Percentiles rank a stretch among this genome's conserved stretches.
Conservation (phyloP, 768 basidiomycete species). For the Brasilioporus rufonigricans region DNA sequence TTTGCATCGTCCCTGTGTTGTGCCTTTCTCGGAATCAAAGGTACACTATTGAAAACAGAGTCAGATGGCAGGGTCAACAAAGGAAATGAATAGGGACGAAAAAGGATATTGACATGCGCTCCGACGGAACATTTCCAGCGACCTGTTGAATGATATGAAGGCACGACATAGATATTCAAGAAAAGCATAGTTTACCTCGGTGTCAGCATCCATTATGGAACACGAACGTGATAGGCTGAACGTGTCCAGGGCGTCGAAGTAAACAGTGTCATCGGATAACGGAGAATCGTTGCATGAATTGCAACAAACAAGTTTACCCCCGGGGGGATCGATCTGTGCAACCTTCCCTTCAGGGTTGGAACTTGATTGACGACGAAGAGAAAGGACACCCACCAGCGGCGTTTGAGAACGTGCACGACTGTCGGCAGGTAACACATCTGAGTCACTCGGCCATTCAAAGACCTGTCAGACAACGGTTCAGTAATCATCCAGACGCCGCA, state of each 20-base stretch:
- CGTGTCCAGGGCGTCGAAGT: conserved; percentile 25
- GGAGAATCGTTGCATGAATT: conserved; percentile 1
- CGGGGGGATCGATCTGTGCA: conserved; percentile 6
- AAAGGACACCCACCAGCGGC: conserved; percentile 1
- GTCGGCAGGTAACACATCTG: neutral
- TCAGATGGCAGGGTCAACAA: conserved; percentile 12
- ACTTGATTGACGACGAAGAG: neutral
- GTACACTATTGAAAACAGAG: neutral
- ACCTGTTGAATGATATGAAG: conserved; percentile 4
- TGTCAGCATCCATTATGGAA: conserved; percentile 3
- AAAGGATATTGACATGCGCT: conserved; percentile 14
- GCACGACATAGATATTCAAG: neutral
- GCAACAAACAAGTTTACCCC: neutral
- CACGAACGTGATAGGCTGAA: conserved; percentile 4
- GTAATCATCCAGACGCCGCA: neutral
- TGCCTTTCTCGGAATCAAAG: conserved; percentile 10
- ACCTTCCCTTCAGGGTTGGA: conserved; percentile 10
- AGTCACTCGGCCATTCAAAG: neutral
- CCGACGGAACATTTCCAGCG: conserved; percentile 7
- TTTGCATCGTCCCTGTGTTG: neutral
- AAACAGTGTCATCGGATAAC: conserved; percentile 18
- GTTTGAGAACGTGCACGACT: neutral
- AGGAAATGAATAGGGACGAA: too few relatives aligned
- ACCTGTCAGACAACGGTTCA: conserved; percentile 9
- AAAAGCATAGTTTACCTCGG: conserved; percentile 7